Evolutionary conservation across 2,329 filamentous ascomycete species (phyloP).

Genomic region (Dactylellina parvicollis): DNA sequence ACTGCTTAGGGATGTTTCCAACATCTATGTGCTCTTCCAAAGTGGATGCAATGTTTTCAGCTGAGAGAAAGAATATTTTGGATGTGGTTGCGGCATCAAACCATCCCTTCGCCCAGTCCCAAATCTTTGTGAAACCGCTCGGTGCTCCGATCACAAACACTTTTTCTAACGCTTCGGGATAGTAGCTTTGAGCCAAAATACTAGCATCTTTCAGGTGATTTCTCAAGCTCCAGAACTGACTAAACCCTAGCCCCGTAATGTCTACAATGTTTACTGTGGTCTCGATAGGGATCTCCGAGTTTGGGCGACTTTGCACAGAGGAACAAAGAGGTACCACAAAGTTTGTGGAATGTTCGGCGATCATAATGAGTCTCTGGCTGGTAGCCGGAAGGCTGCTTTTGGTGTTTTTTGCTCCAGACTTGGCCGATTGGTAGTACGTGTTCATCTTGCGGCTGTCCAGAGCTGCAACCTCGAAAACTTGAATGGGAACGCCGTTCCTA

Average conservation of each 20-base stretch:
- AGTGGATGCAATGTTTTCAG: conserved; percentile 77
- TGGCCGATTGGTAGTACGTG: conserved; percentile 75
- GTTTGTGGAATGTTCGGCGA: conserved; percentile 92
- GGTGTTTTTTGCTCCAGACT: conserved; percentile 70
- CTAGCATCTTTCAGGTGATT: conserved; percentile 47
- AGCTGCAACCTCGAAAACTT: conserved; percentile 85
- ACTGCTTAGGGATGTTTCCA: conserved; percentile 86
- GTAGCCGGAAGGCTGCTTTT: conserved; percentile 68
- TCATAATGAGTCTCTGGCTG: conserved; percentile 84
- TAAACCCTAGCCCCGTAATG: conserved; percentile 85
- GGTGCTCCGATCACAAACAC: conserved; percentile 51
- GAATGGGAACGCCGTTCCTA: conserved; percentile 88
- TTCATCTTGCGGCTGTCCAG: conserved; percentile 83
- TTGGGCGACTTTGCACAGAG: conserved; percentile 66
- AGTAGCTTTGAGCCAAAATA: conserved; percentile 41
- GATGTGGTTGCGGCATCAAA: conserved; percentile 92
- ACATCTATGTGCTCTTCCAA: conserved; percentile 82
- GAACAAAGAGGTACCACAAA: conserved; percentile 89
- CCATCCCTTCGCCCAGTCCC: conserved; percentile 95
- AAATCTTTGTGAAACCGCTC: conserved; percentile 65
- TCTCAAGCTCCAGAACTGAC: conserved; percentile 74
- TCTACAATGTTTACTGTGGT: conserved; percentile 96
- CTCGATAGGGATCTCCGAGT: conserved; percentile 79
- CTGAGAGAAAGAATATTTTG: conserved; percentile 90
- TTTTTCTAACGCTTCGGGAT: conserved; percentile 46